Evolutionary conservation across 1,284 basidiomycete genomes (phyloP).

Genomic region (Fomitopsis betulina): DNA sequence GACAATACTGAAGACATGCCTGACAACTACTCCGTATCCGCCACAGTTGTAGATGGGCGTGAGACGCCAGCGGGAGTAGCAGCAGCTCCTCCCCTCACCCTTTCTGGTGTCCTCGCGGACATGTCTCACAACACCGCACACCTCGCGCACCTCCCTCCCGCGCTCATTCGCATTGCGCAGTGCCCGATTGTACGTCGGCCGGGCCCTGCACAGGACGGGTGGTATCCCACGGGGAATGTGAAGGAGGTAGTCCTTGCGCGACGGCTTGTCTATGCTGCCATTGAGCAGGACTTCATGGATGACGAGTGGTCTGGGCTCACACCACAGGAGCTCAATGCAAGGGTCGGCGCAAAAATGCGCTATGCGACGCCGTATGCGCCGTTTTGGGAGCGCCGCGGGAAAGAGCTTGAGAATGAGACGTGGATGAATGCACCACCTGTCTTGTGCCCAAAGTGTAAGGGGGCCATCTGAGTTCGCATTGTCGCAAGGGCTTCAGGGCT

Average conservation of each 20-base stretch:
- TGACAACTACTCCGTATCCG: background rate
- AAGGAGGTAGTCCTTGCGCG: slow-evolving; percentile 25
- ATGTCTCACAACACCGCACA: slow-evolving; percentile 3
- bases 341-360: slow-evolving; percentile 5
- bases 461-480: slow-evolving; percentile 9
- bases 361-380: slow-evolving; percentile 12
- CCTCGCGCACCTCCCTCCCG: slow-evolving; percentile 15
- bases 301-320: background rate
- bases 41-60: too few species aligned
- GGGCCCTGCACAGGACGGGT: slow-evolving; percentile 5
- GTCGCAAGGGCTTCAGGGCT: too few species aligned
- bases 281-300: slow-evolving; percentile 7
- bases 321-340: slow-evolving; percentile 2
- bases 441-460: slow-evolving; percentile 15
- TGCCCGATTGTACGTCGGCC: slow-evolving; percentile 21
- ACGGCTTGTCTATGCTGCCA: slow-evolving; percentile 22
- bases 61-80: background rate
- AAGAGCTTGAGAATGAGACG: slow-evolving; percentile 5
- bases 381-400: slow-evolving; percentile 15
- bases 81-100: background rate
- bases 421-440: slow-evolving; percentile 6
- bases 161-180: slow-evolving; percentile 19
- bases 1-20: background rate
- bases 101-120: slow-evolving; percentile 6
- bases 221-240: slow-evolving; percentile 21